Base-by-base conservation (phyloP, 2,329 filamentous ascomycete species). In the Bipolaris gigantea region DNA sequence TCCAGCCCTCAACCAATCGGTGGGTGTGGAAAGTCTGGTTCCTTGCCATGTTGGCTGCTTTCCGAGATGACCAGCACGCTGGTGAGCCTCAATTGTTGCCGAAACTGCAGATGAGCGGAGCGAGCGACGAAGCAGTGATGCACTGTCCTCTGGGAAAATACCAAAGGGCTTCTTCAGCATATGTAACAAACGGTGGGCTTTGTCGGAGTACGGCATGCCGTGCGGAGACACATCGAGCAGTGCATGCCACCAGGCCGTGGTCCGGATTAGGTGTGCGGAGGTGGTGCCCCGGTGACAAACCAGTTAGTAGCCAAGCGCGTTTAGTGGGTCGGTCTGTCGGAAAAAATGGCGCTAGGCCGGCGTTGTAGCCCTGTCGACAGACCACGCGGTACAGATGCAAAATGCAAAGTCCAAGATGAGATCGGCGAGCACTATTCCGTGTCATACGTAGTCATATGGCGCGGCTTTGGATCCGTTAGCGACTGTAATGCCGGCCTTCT, bases 1-100 rank as follows among this genome's bases (percentile, higher is more conserved):
- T 57, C 78, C 78, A 80, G 41, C 76, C 76, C 7, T 71, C 59
- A 5, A 64, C 66, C 49, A 80, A 63, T 50, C 70, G 63, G 38
- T 74, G 66, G 32, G 63, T 57, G 45, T 51, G 48, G 15, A 70
- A 55, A 44, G 62, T 56, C 51, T 61, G 60, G 44, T 62, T 57
- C 41, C 63, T 61, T 34, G 66, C 53, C 70, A 74, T 74, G 55
- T 41, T 57, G 55, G 34, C 3, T 36, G 36, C 27, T 21, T 42
- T 43, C 43, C 19, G 52, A 35, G 33, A 34, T 23, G 35, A 45
- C 48, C 39, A 39, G 44, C 32, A 34, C 46, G 42, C 32, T 40
- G 25, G 40, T 34, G 27, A 57, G 53, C 50, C 35, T 41, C 53
- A 33, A 27, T 25, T n/a, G 19, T 46, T 42, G 40, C 36, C 36